phyloP scores from a whole-genome alignment of 345 rosid genomes.

The Cardamine resedifolia region DNA sequence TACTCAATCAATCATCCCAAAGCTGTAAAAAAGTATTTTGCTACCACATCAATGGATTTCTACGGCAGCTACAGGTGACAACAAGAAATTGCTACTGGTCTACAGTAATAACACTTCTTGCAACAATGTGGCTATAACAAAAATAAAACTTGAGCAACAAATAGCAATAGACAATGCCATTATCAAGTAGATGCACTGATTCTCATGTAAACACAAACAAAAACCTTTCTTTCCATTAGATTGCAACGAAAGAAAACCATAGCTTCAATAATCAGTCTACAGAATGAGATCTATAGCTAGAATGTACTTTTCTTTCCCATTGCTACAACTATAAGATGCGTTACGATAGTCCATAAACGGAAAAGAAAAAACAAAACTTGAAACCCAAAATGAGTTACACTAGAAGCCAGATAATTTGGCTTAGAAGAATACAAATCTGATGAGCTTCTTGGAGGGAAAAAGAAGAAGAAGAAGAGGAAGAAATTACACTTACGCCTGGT shows the following conservation, averaged over 20 bases:
- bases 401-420: background rate
- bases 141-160: background rate
- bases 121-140: slow-evolving; percentile 25
- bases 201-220: slow-evolving; percentile 4
- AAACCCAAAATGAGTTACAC: background rate
- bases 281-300: slow-evolving; percentile 25
- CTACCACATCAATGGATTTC: background rate
- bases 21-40: background rate
- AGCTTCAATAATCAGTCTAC: background rate
- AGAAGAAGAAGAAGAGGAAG: background rate
- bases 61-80: background rate
- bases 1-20: background rate
- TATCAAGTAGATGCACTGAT: background rate
- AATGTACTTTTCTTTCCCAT: background rate
- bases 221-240: background rate
- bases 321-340: background rate
- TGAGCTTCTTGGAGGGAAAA: background rate
- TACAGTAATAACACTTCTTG: background rate
- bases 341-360: background rate
- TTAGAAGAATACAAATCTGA: slow-evolving; percentile 16
- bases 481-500: slow-evolving; percentile 71
- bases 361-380: background rate
- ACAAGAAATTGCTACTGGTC: background rate
- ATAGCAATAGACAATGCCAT: slow-evolving; percentile 1
- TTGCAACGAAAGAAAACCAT: slow-evolving; percentile 17